phyloP scores from a whole-genome alignment of 108 stramenopile species.

The Discostella stelligeroides region DNA sequence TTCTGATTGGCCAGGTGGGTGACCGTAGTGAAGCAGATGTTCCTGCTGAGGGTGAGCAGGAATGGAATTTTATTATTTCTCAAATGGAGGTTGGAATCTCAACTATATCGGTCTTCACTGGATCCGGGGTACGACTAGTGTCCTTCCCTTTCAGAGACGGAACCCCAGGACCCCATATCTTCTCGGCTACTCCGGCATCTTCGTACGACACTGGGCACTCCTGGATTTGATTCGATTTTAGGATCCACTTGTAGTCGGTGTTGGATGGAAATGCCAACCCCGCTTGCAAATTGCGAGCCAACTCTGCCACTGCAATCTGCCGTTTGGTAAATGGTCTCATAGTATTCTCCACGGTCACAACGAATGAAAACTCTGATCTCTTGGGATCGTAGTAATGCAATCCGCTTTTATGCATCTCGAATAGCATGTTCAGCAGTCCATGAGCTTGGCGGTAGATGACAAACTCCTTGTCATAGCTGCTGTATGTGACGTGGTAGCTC shows the following conservation, averaged over 20 bases:
- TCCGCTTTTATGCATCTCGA: not conserved
- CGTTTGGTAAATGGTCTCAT: too few relatives aligned
- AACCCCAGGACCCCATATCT: conserved; percentile 44
- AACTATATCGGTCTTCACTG: too few relatives aligned
- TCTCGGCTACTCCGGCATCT: conserved; percentile 35
- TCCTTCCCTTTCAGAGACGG: conserved; percentile 39
- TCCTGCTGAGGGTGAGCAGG: too few relatives aligned
- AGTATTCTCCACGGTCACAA: too few relatives aligned
- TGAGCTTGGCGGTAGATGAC: not conserved
- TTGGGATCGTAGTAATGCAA: not conserved
- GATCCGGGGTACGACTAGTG: too few relatives aligned
- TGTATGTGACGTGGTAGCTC: not conserved
- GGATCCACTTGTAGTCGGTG: conserved; percentile 19
- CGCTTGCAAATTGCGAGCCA: conserved; percentile 13
- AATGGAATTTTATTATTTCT: too few relatives aligned
- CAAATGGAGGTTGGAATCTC: too few relatives aligned
- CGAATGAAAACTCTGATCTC: not conserved
- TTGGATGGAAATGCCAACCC: conserved; percentile 37
- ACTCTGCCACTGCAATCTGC: too few relatives aligned
- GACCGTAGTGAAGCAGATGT: too few relatives aligned
- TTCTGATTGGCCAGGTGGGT: not conserved
- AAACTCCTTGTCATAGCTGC: not conserved
- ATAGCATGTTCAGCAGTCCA: not conserved
- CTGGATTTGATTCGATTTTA: conserved; percentile 30
- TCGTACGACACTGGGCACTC: conserved; percentile 42